phyloP scores from a whole-genome alignment of 2,329 filamentous ascomycete species.

The Aspergillus hortae region DNA sequence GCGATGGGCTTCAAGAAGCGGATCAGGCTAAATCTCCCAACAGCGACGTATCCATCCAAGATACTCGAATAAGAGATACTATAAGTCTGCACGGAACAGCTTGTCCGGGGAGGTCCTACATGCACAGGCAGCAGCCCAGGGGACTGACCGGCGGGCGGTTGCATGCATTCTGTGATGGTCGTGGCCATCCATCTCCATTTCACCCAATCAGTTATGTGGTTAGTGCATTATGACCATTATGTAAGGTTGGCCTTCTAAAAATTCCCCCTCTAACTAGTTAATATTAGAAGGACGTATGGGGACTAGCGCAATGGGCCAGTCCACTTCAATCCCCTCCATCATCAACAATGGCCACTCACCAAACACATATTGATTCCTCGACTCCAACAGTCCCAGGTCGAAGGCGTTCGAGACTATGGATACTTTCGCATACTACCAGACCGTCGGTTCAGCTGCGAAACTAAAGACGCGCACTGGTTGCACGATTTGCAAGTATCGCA shows the following conservation, averaged over 20 bases:
- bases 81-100: not conserved
- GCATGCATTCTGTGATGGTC: too few species aligned
- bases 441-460: too few species aligned
- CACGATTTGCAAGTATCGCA: not conserved
- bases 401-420: too few species aligned
- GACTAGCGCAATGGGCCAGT: too few species aligned
- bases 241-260: not conserved
- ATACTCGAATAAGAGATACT: not conserved
- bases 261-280: too few species aligned
- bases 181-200: too few species aligned
- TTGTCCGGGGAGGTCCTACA: not conserved
- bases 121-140: not conserved
- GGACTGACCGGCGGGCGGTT: conserved; percentile 1
- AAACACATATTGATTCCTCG: too few species aligned
- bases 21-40: not conserved
- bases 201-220: not conserved
- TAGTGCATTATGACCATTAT: conserved; percentile 1
- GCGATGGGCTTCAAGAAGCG: conserved; percentile 1
- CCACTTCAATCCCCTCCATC: too few species aligned
- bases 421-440: too few species aligned
- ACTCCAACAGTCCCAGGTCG: too few species aligned
- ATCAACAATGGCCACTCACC: too few species aligned
- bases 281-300: too few species aligned
- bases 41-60: conserved; percentile 3
- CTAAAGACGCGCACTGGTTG: not conserved